Conservation (phyloP, 306 rosid genomes). For the Lathyrus oleraceus region DNA sequence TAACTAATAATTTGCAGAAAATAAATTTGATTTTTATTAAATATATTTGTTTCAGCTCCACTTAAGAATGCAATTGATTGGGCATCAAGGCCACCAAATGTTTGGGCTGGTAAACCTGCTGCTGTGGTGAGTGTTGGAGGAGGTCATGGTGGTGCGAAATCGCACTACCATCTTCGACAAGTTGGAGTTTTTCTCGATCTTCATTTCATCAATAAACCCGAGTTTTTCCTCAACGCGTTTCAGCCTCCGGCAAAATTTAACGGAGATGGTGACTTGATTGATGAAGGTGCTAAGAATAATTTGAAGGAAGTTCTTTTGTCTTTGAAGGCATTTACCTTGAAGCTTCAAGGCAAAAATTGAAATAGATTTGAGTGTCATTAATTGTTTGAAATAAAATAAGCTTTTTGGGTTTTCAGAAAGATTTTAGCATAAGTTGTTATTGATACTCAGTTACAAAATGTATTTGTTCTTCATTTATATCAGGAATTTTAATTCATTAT, state of each 20-base stretch:
- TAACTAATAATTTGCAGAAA: too few relatives aligned
- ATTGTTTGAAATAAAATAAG: not conserved
- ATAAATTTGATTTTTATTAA: too few relatives aligned
- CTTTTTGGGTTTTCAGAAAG: constrained; percentile 21
- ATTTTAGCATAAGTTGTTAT: not conserved
- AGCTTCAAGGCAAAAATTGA: constrained; percentile 44
- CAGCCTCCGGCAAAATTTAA: constrained; percentile 77
- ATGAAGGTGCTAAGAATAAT: constrained; percentile 44
- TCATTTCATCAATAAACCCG: constrained; percentile 94
- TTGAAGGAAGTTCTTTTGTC: constrained; percentile 59
- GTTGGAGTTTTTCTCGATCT: constrained; percentile 78
- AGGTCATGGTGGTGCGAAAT: constrained; percentile 61
- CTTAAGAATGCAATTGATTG: constrained; percentile 45
- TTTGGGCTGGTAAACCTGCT: constrained; percentile 82
- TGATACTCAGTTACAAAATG: not conserved
- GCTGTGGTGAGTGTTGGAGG: constrained; percentile 92
- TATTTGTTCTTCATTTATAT: not conserved
- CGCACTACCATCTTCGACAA: constrained; percentile 90
- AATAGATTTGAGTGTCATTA: not conserved
- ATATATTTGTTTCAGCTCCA: constrained; percentile 24
- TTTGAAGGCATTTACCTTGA: constrained; percentile 51
- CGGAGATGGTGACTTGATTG: constrained; percentile 67
- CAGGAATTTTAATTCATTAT: not conserved
- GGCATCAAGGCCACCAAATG: constrained; percentile 66
- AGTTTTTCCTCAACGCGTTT: constrained; percentile 63